Percentiles rank a stretch among this genome's conserved stretches.
These are phyloP conservation scores for Amanita phalloides DNA, from an alignment of 768 basidiomycete genomes.

Conservation along the genomic window DNA sequence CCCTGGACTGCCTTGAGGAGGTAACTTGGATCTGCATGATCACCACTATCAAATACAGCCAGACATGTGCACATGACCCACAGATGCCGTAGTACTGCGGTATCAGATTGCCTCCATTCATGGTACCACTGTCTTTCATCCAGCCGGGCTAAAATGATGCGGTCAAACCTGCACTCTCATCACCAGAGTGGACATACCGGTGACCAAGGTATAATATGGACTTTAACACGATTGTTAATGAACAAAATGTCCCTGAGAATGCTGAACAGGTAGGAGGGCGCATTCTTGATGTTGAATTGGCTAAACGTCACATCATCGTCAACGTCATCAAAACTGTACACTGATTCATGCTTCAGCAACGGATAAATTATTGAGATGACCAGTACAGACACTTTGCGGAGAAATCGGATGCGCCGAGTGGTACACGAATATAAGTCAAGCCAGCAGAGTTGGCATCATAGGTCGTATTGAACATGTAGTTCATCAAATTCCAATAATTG, in stretches of 20 bases:
- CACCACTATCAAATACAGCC: neutral
- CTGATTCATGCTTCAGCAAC: conserved; percentile 16
- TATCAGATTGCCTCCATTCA: conserved; percentile 55
- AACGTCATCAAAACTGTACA: conserved; percentile 58
- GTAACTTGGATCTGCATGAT: conserved; percentile 51
- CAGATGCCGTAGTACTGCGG: conserved; percentile 36
- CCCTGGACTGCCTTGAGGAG: conserved; percentile 65
- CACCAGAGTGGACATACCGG: conserved; percentile 32
- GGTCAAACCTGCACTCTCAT: neutral
- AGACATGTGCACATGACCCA: conserved; percentile 19
- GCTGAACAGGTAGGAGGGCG: conserved; percentile 54
- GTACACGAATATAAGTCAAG: conserved; percentile 56
- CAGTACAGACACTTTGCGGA: conserved; percentile 35
- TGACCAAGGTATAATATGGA: conserved; percentile 66
- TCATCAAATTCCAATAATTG: conserved; percentile 50
- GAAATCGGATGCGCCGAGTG: conserved; percentile 69
- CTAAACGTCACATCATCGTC: conserved; percentile 48
- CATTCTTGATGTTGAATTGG: conserved; percentile 43
- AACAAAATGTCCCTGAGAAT: conserved; percentile 54
- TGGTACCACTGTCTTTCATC: conserved; percentile 63
- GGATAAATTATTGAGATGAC: neutral
- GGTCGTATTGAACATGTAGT: conserved; percentile 50
- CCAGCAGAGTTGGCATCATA: conserved; percentile 57
- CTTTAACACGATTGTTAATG: conserved; percentile 39
- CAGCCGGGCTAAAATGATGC: conserved; percentile 48